Evolutionary conservation across 1,284 basidiomycete species (phyloP).

Genomic region (Cryptococcus sp.): DNA sequence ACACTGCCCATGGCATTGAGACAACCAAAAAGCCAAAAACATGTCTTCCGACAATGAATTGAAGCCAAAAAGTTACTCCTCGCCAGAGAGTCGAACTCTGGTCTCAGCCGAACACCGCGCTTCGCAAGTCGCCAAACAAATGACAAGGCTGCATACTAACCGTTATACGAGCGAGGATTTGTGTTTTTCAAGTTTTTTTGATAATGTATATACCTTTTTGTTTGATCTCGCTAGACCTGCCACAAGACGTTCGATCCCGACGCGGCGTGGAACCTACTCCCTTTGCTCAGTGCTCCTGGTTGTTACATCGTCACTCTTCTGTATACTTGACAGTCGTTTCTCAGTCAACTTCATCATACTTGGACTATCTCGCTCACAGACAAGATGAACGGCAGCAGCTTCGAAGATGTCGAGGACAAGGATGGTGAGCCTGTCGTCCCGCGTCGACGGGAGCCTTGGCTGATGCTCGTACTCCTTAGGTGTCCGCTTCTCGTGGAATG

Average conservation of each 20-base stretch:
- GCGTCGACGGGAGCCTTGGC: conserved; percentile 1
- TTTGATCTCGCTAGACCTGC: not conserved
- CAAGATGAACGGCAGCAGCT: conserved; percentile 49
- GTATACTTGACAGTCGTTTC: too few species aligned
- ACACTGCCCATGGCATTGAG: too few species aligned
- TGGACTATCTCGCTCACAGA: not conserved
- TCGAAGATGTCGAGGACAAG: conserved; percentile 63
- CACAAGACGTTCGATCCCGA: conserved; percentile 5
- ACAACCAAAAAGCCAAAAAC: too few species aligned
- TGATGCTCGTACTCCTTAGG: conserved; percentile 57
- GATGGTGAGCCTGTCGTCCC: conserved; percentile 55
- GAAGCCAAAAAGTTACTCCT: conserved; percentile 25
- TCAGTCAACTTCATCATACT: conserved; percentile 3
- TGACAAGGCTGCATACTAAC: conserved; percentile 39
- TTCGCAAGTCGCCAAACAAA: not conserved
- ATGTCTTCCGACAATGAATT: too few species aligned
- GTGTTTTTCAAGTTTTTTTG: not conserved
- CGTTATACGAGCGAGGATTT: conserved; percentile 35
- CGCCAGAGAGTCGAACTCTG: conserved; percentile 36
- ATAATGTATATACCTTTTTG: too few species aligned
- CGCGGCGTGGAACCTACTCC: conserved; percentile 22
- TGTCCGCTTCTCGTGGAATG: conserved; percentile 93
- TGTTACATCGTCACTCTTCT: not conserved
- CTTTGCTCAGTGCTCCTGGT: not conserved
- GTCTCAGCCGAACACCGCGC: conserved; percentile 19